Base-by-base conservation (phyloP, 2,329 filamentous ascomycete genomes). In the Phoma sp. region DNA sequence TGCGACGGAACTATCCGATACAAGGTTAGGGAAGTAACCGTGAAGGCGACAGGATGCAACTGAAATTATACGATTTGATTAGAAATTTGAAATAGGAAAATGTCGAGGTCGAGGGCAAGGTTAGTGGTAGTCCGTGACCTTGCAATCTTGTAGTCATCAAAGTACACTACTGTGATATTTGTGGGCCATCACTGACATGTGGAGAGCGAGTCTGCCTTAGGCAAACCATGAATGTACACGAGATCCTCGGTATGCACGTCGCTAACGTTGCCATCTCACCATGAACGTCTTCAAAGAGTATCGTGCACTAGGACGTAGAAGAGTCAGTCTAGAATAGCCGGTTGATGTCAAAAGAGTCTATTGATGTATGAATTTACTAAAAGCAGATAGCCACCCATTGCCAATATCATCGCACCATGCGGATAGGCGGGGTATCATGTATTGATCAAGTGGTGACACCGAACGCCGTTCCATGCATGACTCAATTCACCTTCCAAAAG, bases 131-230 rank as follows among this genome's bases (percentile, higher is more conserved):
- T n/a, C n/a, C n/a, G n/a, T n/a, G 28, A 42, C 7, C 11, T n/a
- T 15, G 26, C 23, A n/a, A n/a, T n/a, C n/a, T 47, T 33, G 45
- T 39, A 26, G 34, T 7, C 17, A 4, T 10, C 17, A 25, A 7
- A 21, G 5, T 23, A 9, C 17, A 7, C 12, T 28, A 15, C 29
- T 4, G 17, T 20, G 38, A 18, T 15, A 7, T 36, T 14, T 25
- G 12, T 30, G 48, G 28, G 7, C 17, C 7, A 4, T 7, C 30
- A 12, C 6, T n/a, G 21, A 26, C 17, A 20, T 15, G 28, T 23
- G 11, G 14, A 14, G 33, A 17, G 17, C 14, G 25, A 39, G 34
- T 47, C 34, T 47, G 43, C 43, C 43, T 47, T 47, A 32, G 26
- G 43, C 34, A 37, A 11, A 14, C 23, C 28, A 14, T 20, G 6